phyloP scores from a whole-genome alignment of 192 early-diverging fungal genomes.

The Backusella morwellensis region DNA sequence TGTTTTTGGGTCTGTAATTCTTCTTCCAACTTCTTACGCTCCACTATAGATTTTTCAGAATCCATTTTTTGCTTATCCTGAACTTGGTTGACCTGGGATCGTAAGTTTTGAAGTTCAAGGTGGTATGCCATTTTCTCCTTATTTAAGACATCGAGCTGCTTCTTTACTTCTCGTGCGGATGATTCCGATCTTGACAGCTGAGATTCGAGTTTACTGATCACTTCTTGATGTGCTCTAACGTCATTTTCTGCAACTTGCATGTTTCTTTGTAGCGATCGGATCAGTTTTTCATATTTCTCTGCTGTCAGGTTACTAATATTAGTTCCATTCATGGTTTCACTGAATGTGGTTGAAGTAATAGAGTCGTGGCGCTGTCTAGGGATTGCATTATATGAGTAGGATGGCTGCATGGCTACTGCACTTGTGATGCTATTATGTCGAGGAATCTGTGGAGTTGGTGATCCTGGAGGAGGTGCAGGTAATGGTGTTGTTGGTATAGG shows the following conservation, averaged over 20 bases:
- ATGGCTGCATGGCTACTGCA: background rate
- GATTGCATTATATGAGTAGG: background rate
- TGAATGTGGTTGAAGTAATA: background rate
- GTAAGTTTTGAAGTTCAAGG: constrained; percentile 36
- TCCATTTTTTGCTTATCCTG: constrained; percentile 23
- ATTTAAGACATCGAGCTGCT: constrained; percentile 31
- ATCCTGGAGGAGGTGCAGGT: constrained; percentile 5
- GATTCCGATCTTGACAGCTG: constrained; percentile 45
- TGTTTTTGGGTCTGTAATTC: constrained; percentile 37
- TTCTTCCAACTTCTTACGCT: constrained; percentile 36
- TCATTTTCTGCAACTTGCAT: constrained; percentile 26
- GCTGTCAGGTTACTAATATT: constrained; percentile 4
- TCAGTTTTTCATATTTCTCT: constrained; percentile 25
- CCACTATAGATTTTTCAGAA: constrained; percentile 21
- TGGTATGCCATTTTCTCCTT: constrained; percentile 31
- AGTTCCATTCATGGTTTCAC: constrained; percentile 7
- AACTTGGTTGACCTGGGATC: constrained; percentile 34
- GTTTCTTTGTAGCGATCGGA: constrained; percentile 27
- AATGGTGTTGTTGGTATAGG: constrained; percentile 23
- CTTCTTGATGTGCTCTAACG: constrained; percentile 35
- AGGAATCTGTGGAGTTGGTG: constrained; percentile 10
- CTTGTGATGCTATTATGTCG: background rate
- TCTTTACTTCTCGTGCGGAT: constrained; percentile 30
- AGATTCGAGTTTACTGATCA: constrained; percentile 40
- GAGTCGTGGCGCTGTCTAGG: constrained; percentile 19